phyloP scores from a whole-genome alignment of 2,329 filamentous ascomycete genomes.

The Ophidiomyces ophidiicola region DNA sequence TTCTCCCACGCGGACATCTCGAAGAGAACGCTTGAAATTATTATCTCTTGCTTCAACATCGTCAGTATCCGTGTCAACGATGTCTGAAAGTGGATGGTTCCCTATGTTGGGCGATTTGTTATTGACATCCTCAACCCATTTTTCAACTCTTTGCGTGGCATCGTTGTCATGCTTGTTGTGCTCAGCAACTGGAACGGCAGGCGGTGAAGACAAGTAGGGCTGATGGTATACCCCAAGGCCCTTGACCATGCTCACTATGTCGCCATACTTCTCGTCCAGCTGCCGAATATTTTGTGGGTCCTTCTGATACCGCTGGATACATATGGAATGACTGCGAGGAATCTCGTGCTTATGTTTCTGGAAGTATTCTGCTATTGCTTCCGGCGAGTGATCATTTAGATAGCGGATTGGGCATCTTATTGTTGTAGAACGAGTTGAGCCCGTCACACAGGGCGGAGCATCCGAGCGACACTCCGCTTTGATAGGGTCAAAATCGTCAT shows the following conservation, averaged over 20 bases:
- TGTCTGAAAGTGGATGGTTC: slow-evolving; percentile 15
- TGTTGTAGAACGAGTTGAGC: slow-evolving; percentile 35
- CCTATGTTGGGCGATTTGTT: slow-evolving; percentile 38
- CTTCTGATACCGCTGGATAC: slow-evolving; percentile 76
- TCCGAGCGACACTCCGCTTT: slow-evolving; percentile 36
- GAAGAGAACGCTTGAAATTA: slow-evolving; percentile 72
- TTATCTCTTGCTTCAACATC: slow-evolving; percentile 51
- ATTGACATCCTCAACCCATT: slow-evolving; percentile 71
- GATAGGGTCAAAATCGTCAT: slow-evolving; percentile 50
- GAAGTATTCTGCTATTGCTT: slow-evolving; percentile 87
- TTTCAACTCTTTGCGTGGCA: slow-evolving; percentile 61
- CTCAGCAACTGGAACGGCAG: slow-evolving; percentile 23
- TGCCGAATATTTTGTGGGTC: slow-evolving; percentile 76
- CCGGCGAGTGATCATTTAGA: slow-evolving; percentile 80
- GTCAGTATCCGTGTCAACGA: slow-evolving; percentile 20
- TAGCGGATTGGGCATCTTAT: slow-evolving; percentile 84
- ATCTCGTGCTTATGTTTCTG: slow-evolving; percentile 92
- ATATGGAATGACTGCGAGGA: slow-evolving; percentile 84
- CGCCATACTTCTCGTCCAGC: slow-evolving; percentile 88
- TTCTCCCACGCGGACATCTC: slow-evolving; percentile 85
- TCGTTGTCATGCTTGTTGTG: slow-evolving; percentile 28
- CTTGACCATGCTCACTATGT: slow-evolving; percentile 86
- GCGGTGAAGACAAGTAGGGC: slow-evolving; percentile 59
- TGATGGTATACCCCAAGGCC: slow-evolving; percentile 79
- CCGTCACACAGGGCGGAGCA: slow-evolving; percentile 33